Evolutionary conservation across 305 asterid genomes (phyloP).

Genomic region (Withania somnifera): DNA sequence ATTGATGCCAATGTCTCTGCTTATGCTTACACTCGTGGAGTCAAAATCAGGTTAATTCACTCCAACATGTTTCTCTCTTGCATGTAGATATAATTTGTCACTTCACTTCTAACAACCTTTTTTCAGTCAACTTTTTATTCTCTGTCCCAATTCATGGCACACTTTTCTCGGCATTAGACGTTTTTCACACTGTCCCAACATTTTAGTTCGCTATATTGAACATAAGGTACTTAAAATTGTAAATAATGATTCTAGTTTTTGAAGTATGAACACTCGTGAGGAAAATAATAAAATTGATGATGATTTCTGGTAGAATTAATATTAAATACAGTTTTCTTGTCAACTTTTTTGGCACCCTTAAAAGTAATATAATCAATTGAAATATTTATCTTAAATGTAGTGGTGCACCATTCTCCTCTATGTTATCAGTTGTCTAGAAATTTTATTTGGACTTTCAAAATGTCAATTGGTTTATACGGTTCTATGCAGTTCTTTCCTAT

Average conservation of each 20-base stretch:
- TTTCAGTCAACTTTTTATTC: not conserved
- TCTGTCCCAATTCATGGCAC: no score
- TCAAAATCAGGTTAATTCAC: slow-evolving; percentile 47
- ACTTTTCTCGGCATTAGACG: no score
- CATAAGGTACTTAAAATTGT: no score
- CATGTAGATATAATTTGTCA: not conserved
- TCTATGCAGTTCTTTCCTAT: no score
- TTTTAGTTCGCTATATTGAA: no score
- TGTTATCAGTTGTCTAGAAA: not conserved
- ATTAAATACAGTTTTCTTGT: no score
- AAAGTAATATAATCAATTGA: not conserved
- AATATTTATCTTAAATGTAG: not conserved
- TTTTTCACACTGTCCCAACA: no score
- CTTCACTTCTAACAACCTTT: not conserved
- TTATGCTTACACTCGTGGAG: slow-evolving; percentile 52
- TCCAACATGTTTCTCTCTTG: not conserved
- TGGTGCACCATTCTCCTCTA: no score
- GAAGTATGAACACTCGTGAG: not conserved
- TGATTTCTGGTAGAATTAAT: not conserved
- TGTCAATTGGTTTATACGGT: not conserved
- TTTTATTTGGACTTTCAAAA: not conserved
- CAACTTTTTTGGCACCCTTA: not conserved
- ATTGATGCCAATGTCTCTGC: slow-evolving; percentile 68
- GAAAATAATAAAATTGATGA: not conserved
- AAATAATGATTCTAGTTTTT: no score